phyloP scores from a whole-genome alignment of 805 yeast genomes.

The Wickerhamia fluorescens region DNA sequence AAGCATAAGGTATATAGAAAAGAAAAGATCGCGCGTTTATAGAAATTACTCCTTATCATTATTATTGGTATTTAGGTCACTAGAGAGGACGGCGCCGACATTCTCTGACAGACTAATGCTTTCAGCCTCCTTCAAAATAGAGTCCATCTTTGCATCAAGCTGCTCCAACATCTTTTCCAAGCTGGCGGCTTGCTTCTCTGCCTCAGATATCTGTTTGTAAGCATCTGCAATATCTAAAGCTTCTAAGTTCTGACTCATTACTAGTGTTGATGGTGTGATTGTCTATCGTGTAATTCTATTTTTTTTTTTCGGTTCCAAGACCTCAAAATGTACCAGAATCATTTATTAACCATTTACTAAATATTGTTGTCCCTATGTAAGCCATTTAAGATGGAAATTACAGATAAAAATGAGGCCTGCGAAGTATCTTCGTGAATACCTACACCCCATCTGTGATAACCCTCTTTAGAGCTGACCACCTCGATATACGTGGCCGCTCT shows the following conservation, averaged over 20 bases:
- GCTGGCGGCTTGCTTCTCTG: constrained; percentile 55
- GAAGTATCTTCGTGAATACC: constrained; percentile 89
- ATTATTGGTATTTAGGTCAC: no score
- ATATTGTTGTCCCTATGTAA: constrained; percentile 15
- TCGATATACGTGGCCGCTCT: constrained; percentile 72
- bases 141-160: constrained; percentile 59
- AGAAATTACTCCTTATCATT: no score
- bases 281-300: not conserved
- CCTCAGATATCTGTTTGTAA: constrained; percentile 55
- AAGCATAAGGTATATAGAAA: no score
- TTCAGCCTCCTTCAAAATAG: constrained; percentile 44
- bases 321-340: no score
- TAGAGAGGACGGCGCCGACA: no score
- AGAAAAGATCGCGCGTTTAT: no score
- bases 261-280: not conserved
- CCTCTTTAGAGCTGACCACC: constrained; percentile 10
- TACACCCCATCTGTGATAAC: constrained; percentile 69
- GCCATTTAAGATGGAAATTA: constrained; percentile 57
- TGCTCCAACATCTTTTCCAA: constrained; percentile 60
- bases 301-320: no score
- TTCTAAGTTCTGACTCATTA: constrained; percentile 18
- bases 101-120: no score
- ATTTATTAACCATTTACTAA: not conserved
- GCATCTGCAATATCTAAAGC: constrained; percentile 44
- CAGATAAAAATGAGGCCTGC: constrained; percentile 69